Base-by-base conservation (phyloP, 176 grass and related monocot species). In the Phoenix roebelenii region DNA sequence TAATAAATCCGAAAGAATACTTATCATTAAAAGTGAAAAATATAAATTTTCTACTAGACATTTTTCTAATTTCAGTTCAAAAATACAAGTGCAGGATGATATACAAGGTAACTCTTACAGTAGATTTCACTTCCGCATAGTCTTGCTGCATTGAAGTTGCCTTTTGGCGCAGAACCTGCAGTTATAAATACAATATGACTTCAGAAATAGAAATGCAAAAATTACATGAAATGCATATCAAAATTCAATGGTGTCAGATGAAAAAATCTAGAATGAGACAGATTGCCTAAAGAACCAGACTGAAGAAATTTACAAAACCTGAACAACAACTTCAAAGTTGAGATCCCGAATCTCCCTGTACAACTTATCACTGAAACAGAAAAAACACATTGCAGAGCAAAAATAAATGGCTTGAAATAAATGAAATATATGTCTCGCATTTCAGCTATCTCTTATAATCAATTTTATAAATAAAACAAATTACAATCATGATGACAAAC, bases 101-200 rank as follows among this genome's bases (percentile, higher is more conserved):
- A 25, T 6, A 64, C 39, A 14, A 50, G 16, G 9, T 15, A 44
- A 25, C 54, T 18, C 70, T 63, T 76, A 82, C 79, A 29, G 81
- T 90, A 49, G 92, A 82, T 88, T 97, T 97, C 52, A 97, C 92
- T 87, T 89, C 92, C 1, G 66, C 87, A 17, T 97, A 91, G 60
- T 97, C 92, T 87, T 90, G 81, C 70, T 97, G 84, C 69, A 97
- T 97, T 69, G 92, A 91, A 57, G 92, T 97, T 78, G 92, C 82
- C 68, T 97, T 97, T 70, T 97, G 87, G 16, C 92, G 80, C 53
- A 97, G 84, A 65, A 97, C 84, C 92, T 97, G 75, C 61, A 91
- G 23, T 52, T 66, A 44, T 44, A 44, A 44, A 44, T 44, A 44
- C 10, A 30, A 30, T 30, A 30, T 30, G 28, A 30, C 28, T 30